Conservation (phyloP, 169 alveolate genomes). For the Cryptosporidium bovis region DNA sequence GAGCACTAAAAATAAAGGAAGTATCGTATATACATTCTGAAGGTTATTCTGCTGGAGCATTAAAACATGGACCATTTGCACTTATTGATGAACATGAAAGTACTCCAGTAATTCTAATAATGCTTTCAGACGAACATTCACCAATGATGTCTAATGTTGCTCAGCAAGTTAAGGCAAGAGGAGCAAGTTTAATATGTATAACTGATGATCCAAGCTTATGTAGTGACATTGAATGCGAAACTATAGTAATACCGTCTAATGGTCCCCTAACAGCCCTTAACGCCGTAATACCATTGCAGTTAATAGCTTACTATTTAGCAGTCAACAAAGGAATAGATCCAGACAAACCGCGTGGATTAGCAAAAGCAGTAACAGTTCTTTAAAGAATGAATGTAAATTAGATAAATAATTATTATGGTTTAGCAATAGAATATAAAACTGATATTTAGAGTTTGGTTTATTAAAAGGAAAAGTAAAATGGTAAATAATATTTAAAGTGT, state of each 20-base stretch:
- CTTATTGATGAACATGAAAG: conserved; percentile 86
- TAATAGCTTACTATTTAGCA: conserved; percentile 86
- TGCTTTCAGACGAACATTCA: conserved; percentile 88
- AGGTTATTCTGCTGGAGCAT: conserved; percentile 94
- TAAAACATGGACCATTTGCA: conserved; percentile 97
- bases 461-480: conserved; percentile 69
- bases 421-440: not conserved
- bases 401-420: conserved; percentile 62
- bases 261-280: conserved; percentile 87
- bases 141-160: conserved; percentile 89
- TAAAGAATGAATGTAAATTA: not conserved
- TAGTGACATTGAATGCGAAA: conserved; percentile 85
- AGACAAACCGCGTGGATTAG: conserved; percentile 89
- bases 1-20: conserved; percentile 97
- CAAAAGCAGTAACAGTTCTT: conserved; percentile 85
- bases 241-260: conserved; percentile 82
- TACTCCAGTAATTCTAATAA: conserved; percentile 89
- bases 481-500: conserved; percentile 28
- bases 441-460: conserved; percentile 74
- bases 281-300: conserved; percentile 87
- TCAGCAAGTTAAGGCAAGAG: conserved; percentile 93
- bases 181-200: conserved; percentile 91
- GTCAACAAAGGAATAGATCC: conserved; percentile 84
- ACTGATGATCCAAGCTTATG: conserved; percentile 87
- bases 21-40: conserved; percentile 95